Evolutionary conservation across 148 eudicot genomes (phyloP), one percentile per base, ranked within the genome.

Genomic region (Vaccinium macrocarpon): DNA sequence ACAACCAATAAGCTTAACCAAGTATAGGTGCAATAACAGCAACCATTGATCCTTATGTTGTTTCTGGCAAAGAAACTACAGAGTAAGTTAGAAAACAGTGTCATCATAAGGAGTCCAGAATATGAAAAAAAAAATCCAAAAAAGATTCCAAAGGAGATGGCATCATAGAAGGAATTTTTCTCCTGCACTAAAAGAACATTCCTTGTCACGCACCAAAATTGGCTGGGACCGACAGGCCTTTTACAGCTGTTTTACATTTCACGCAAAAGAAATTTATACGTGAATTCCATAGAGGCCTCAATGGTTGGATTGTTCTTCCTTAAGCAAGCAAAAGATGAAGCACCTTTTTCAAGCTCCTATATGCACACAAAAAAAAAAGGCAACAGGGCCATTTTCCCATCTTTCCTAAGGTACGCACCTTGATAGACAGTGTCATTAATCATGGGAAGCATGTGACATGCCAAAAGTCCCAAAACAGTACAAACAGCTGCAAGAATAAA

Each of bases 251-350:
- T 7, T 42, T 18, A 8, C 51, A 7, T 74, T 19, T 74, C 48
- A 8, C 11, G 2, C 11, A 7, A 74, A 10, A 48, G 21, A 42
- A 74, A 5, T 18, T 21, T 46, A 35, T 18, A 74, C 23, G 1
- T 9, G 51, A 74, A 74, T 18, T 74, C 25, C 78, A 74, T 42
- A 42, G 46, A 38, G 77, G 51, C 77, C 50, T 73, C n/a, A 73
- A 73, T 38, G 77, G 70, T 21, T 62, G 25, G 46, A 70, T 70
- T 70, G 19, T 27, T 70, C 19, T 27, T 27, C 16, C 29, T 66
- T 27, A 9, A 66, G 35, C 5, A 66, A 23, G 32, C 29, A 66
- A 66, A 66, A 23, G 15, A 66, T n/a, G 32, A 66, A 55, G 14
- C 66, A 59, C 66, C 25, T 59, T 62, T 62, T 62, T 27, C 68